These are phyloP conservation scores for Mytilinidion resinicola DNA, from an alignment of 495 filamentous ascomycete genomes.

Conservation along the genomic window DNA sequence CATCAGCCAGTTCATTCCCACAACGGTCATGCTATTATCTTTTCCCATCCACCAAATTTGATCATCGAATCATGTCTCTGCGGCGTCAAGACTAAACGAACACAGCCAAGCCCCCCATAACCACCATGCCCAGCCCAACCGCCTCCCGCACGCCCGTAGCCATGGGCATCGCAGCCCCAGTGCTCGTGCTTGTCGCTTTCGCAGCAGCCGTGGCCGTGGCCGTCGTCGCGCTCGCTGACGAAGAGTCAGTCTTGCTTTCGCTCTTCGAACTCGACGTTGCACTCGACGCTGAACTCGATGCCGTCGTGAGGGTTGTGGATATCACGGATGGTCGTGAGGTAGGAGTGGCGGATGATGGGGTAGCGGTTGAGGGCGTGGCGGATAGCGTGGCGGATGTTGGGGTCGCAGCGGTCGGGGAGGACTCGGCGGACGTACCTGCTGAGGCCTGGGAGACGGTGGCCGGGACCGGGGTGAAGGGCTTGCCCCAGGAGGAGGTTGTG, in stretches of 20 bases:
- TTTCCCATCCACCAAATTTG: too few species aligned
- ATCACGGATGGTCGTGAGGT: conserved; percentile 52
- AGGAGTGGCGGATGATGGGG: conserved; percentile 39
- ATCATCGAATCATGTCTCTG: too few species aligned
- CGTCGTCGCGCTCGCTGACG: not conserved
- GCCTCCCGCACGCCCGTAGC: not conserved
- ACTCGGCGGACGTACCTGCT: conserved; percentile 54
- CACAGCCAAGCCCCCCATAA: not conserved
- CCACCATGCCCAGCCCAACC: not conserved
- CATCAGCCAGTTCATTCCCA: too few species aligned
- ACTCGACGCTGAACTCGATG: not conserved
- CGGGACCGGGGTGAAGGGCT: not conserved
- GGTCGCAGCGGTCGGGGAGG: conserved; percentile 21
- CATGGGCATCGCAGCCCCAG: not conserved
- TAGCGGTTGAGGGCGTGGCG: not conserved
- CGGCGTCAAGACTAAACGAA: not conserved
- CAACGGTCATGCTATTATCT: too few species aligned
- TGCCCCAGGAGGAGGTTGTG: conserved; percentile 2
- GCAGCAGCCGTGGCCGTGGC: not conserved
- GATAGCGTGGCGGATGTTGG: not conserved
- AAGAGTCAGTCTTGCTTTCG: not conserved
- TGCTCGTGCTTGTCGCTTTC: not conserved
- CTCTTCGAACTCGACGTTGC: not conserved
- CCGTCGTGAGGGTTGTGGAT: conserved; percentile 30
- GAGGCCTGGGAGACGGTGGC: conserved; percentile 45